Evolutionary conservation across 441 rosid species (phyloP).

Genomic region (Euphorbia schlechtendalii): DNA sequence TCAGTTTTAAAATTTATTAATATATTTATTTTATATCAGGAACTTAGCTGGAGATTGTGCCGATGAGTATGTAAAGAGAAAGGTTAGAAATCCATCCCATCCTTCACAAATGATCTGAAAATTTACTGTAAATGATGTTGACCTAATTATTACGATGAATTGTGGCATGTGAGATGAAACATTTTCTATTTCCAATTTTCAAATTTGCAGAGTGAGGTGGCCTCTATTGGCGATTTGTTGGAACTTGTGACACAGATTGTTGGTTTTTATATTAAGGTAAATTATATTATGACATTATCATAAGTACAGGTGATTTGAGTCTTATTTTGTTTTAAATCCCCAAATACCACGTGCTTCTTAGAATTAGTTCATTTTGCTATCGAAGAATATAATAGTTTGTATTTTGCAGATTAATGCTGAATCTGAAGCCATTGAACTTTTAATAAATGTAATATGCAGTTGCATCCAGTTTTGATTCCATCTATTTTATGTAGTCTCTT

Average conservation of each 20-base stretch:
- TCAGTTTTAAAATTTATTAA: neutral
- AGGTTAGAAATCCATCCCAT: conserved; percentile 38
- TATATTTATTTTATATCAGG: conserved; percentile 29
- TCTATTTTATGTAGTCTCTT: neutral
- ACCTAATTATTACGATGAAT: neutral
- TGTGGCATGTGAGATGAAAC: neutral
- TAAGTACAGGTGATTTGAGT: neutral
- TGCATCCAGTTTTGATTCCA: neutral
- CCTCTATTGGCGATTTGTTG: conserved; percentile 63
- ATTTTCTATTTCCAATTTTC: neutral
- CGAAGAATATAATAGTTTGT: conserved; percentile 1
- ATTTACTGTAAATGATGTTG: neutral
- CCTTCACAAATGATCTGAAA: neutral
- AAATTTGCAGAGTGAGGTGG: conserved; percentile 54
- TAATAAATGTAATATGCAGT: conserved; percentile 61
- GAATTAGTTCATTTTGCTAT: neutral
- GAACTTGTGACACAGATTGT: conserved; percentile 88
- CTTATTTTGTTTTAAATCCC: neutral
- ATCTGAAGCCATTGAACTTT: conserved; percentile 96
- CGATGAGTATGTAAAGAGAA: conserved; percentile 63
- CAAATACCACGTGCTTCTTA: neutral
- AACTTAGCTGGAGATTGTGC: conserved; percentile 90
- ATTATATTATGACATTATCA: conserved; percentile 6
- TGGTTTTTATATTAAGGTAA: conserved; percentile 93
- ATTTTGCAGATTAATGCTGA: conserved; percentile 90